Conservation (phyloP, 1,139 yeast genomes). For the Kodamaea alishanica region DNA sequence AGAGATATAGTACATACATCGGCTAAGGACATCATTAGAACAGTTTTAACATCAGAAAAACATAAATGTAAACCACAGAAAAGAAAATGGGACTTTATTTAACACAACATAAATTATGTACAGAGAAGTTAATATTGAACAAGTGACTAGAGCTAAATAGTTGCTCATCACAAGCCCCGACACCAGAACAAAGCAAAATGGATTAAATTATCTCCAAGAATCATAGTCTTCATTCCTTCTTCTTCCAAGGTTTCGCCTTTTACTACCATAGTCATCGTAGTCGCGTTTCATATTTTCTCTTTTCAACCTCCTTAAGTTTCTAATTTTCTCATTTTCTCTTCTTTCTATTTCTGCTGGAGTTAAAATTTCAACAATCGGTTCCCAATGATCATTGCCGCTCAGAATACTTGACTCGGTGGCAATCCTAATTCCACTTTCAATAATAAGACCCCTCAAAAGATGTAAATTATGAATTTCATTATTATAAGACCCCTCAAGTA, state of each 20-base stretch:
- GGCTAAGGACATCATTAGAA: no score
- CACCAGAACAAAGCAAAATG: not conserved
- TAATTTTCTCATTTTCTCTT: slow-evolving; percentile 90
- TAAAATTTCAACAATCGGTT: slow-evolving; percentile 80
- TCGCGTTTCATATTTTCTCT: slow-evolving; percentile 78
- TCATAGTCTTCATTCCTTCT: slow-evolving; percentile 9
- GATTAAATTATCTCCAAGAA: slow-evolving; percentile 3
- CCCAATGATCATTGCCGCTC: slow-evolving; percentile 69
- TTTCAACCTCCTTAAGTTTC: slow-evolving; percentile 86
- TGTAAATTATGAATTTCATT: slow-evolving; percentile 45
- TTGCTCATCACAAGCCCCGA: not conserved
- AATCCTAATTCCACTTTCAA: slow-evolving; percentile 44
- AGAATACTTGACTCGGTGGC: slow-evolving; percentile 44
- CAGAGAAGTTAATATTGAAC: no score
- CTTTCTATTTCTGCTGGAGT: slow-evolving; percentile 93
- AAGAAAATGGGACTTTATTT: no score
- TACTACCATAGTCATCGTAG: slow-evolving; percentile 33
- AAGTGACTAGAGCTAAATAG: no score
- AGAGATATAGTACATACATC: no score
- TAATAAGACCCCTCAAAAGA: slow-evolving; percentile 41
- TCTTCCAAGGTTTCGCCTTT: slow-evolving; percentile 28
- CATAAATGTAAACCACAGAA: no score
- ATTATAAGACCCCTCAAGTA: slow-evolving; percentile 70
- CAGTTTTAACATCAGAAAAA: no score
- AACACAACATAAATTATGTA: no score